Evolutionary conservation across 2,329 filamentous ascomycete genomes (phyloP), one percentile per base, ranked within the genome.

Genomic region (Sclerotinia spermophila): DNA sequence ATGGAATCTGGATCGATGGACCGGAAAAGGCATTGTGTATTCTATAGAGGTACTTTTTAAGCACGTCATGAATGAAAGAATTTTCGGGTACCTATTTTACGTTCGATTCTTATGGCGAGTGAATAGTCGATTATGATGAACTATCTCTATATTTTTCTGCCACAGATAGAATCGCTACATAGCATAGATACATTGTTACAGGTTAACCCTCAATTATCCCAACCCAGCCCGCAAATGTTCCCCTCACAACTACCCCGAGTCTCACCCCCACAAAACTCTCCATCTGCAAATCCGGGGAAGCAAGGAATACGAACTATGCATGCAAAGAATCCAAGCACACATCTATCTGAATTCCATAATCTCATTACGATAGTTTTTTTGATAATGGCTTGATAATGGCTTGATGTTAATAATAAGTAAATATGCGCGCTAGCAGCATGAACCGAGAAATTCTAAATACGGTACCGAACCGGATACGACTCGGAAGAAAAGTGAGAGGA

Each of bases 331-430:
- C n/a, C 45, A 65, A 65, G 27, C 21, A 2, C 7, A 53, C 24
- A 53, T 53, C 62, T 53, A 65, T 53, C 62, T 53, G 53, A 45
- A 65, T 65, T 53, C 33, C 62, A 65, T 30, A 21, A 53, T 53
- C 33, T 65, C 24, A 53, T 53, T 65, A 51, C 61, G 24, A 64
- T 64, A 51, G 30, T 51, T 51, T 51, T 64, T 38, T 30, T 64
- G 42, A 64, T 65, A 65, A 11, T 65, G 45, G 62, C 62, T 65
- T 65, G 33, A 65, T 51, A 33, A n/a, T 60, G 56, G 56, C 56
- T 42, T 60, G 56, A 42, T 60, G 4, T 60, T 60, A 27, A 60
- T 60, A 42, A 19, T 27, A 21, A 59, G 56, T 40, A 65, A 40
- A 65, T 65, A 53, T 65, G 62, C 51, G 40, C 62, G 62, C 45